Evolutionary conservation across 495 filamentous ascomycete species (phyloP), one percentile per base, ranked within the genome.

Genomic region (Pseudomonodictys pantanalensis): DNA sequence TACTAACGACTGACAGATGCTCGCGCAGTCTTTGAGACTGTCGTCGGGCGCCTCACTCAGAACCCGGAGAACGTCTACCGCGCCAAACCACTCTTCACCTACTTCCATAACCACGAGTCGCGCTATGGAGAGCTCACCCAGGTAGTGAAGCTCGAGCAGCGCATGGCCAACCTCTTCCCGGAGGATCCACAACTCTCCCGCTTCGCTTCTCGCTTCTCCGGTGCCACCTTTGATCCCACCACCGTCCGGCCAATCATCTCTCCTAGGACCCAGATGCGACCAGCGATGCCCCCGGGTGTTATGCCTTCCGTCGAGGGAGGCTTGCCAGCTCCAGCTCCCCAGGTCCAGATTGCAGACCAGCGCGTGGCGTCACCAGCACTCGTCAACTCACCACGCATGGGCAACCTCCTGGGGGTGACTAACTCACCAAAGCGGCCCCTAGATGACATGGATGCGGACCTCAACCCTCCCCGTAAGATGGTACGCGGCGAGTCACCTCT

Each of bases 31-130:
- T 98, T 97, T 72, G 92, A 97, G 67, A 96, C 90, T 30, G 88
- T 89, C 1, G 89, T 96, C 49, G 85, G 84, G 65, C 86, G 85
- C 49, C 78, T 95, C 43, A 83, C 86, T 20, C 77, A 83, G 26
- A 92, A 88, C 56, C 81, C 85, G 0, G 87, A 92, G 60, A 79
- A 79, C 30, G 75, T 85, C 0, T 77, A 81, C 56, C 95, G 91
- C 62, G 79, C 90, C 4, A 95, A 95, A 67, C 83, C 86, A 3
- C 82, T 98, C 1, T 95, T 92, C 57, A 76, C 83, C 0, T 97
- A 88, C 72, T 92, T 98, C 66, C 91, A 98, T 71, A 85, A 90
- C 52, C 97, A 95, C 69, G 92, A 97, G 73, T 88, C 89, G n/a
- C 81, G 88, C 43, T 97, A 90, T 66, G 93, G 95, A 41, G 95